Conservation (phyloP, 495 filamentous ascomycete species). For the Letharia columbiana region DNA sequence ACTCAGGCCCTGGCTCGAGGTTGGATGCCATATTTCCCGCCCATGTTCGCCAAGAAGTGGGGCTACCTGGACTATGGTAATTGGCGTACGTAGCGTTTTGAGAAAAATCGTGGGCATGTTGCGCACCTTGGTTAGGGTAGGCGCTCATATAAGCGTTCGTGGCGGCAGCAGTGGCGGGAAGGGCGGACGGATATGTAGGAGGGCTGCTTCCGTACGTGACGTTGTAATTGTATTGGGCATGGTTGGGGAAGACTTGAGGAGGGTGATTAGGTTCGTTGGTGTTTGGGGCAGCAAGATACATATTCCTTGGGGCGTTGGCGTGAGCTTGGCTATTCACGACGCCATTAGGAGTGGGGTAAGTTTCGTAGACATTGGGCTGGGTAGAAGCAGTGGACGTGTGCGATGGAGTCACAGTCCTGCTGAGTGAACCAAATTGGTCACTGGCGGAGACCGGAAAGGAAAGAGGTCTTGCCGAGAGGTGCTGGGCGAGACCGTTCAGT, state of each 20-base stretch:
- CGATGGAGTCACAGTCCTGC: constrained; percentile 5
- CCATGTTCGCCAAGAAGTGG: constrained; percentile 27
- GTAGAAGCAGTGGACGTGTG: constrained; percentile 4
- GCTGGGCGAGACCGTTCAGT: constrained; percentile 25
- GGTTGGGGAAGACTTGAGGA: constrained; percentile 14
- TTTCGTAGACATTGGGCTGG: constrained; percentile 6
- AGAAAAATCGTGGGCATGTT: constrained; percentile 3
- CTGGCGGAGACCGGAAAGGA: constrained; percentile 8
- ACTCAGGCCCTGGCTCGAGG: constrained; percentile 20
- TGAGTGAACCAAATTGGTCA: constrained; percentile 8
- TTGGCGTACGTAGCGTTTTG: constrained; percentile 1
- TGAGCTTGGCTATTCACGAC: constrained; percentile 1
- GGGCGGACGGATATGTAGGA: constrained; percentile 10
- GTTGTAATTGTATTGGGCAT: constrained; percentile 19
- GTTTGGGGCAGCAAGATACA: constrained; percentile 3
- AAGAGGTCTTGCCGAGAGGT: constrained; percentile 23
- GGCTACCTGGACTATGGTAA: constrained; percentile 17
- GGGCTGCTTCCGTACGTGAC: constrained; percentile 13
- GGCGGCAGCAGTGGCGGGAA: constrained; percentile 16
- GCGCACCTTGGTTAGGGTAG: constrained; percentile 16
- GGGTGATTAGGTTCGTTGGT: constrained; percentile 5
- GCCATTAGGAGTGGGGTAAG: constrained; percentile 4
- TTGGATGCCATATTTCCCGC: constrained; percentile 26
- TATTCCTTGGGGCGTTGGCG: not conserved
- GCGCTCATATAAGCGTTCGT: constrained; percentile 16